Percentiles rank a stretch among this genome's conserved stretches.
Conservation (phyloP, 148 eudicot species). For the Oxyria digyna region DNA sequence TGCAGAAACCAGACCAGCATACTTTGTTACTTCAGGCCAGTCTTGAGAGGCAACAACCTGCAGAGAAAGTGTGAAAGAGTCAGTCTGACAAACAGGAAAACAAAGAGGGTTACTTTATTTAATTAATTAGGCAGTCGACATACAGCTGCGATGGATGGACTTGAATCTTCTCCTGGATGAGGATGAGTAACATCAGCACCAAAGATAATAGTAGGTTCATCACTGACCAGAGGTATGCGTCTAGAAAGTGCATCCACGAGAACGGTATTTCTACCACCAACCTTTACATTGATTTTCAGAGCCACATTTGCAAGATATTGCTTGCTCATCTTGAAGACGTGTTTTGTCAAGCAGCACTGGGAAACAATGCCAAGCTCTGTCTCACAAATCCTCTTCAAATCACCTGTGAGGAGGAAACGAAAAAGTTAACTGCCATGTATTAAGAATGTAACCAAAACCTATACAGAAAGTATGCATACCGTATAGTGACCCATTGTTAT, state of each 20-base stretch:
- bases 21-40: slow-evolving; percentile 77
- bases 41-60: slow-evolving; percentile 85
- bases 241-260: slow-evolving; percentile 55
- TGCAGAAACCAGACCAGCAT: slow-evolving; percentile 71
- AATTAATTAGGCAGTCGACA: slow-evolving; percentile 10
- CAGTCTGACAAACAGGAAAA: neutral
- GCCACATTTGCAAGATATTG: slow-evolving; percentile 68
- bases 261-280: slow-evolving; percentile 71
- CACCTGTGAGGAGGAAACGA: slow-evolving; percentile 28
- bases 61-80: neutral
- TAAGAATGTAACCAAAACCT: neutral
- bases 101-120: neutral
- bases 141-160: slow-evolving; percentile 78
- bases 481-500: slow-evolving; percentile 80
- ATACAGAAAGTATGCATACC: slow-evolving; percentile 25
- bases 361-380: slow-evolving; percentile 80
- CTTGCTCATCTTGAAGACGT: slow-evolving; percentile 50
- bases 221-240: slow-evolving; percentile 57
- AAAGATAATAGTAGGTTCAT: slow-evolving; percentile 57
- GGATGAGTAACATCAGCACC: slow-evolving; percentile 88
- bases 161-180: slow-evolving; percentile 76
- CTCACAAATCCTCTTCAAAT: slow-evolving; percentile 73
- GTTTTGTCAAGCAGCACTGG: slow-evolving; percentile 71
- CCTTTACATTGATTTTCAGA: slow-evolving; percentile 61
- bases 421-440: neutral